These are phyloP conservation scores for Crinitomyces ghanaensis DNA, from an alignment of 805 yeast species.

Conservation along the genomic window DNA sequence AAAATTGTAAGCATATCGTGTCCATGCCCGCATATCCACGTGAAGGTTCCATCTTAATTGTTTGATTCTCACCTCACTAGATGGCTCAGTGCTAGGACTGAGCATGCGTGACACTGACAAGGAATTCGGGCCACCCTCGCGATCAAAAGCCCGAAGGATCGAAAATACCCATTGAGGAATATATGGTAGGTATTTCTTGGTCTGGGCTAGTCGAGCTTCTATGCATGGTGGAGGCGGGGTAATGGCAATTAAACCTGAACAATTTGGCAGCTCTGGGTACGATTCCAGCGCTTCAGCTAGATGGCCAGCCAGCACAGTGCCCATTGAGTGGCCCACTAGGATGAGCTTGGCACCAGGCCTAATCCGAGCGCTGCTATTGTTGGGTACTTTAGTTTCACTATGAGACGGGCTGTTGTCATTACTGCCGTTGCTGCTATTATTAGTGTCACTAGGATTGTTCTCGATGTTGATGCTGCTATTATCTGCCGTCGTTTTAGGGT, in stretches of 20 bases:
- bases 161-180: slow-evolving; percentile 35
- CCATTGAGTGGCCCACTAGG: slow-evolving; percentile 66
- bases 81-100: slow-evolving; percentile 22
- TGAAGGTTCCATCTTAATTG: slow-evolving; percentile 68
- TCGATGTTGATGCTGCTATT: slow-evolving; percentile 19
- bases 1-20: slow-evolving; percentile 44
- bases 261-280: slow-evolving; percentile 15
- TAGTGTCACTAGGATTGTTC: slow-evolving; percentile 11
- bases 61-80: slow-evolving; percentile 34
- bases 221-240: slow-evolving; percentile 26
- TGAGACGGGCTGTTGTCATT: neutral
- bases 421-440: slow-evolving; percentile 7
- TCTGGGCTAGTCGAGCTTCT: slow-evolving; percentile 9
- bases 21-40: slow-evolving; percentile 41
- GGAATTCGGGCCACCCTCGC: slow-evolving; percentile 52
- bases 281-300: slow-evolving; percentile 26
- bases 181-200: slow-evolving; percentile 16
- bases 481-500: slow-evolving; percentile 3
- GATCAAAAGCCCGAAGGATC: slow-evolving; percentile 44
- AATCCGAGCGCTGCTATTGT: no score
- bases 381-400: neutral
- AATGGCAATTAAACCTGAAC: slow-evolving; percentile 25
- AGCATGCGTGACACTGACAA: slow-evolving; percentile 49
- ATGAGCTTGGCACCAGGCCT: slow-evolving; percentile 20
- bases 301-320: slow-evolving; percentile 44